Base-by-base conservation (phyloP, 1,284 basidiomycete species). In the Sphaerobolus stellatus region DNA sequence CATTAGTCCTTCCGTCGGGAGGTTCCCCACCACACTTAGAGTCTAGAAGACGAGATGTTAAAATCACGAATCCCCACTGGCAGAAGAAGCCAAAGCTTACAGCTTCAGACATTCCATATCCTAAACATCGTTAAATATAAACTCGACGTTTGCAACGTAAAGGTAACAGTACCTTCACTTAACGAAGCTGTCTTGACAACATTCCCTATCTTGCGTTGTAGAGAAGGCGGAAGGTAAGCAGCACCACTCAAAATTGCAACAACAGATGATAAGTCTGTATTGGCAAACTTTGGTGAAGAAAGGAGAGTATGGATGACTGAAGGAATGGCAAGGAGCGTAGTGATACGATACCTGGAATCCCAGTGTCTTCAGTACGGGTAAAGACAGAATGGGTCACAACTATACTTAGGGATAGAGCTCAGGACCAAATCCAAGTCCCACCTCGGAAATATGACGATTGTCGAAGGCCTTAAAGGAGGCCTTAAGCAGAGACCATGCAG, bases 71-170 rank as follows among this genome's bases (percentile, higher is more conserved):
- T 18, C 33, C 33, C 33, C 33, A 36, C 18, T 11, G 33, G 13
- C 33, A 36, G 18, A 36, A 36, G 33, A 36, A 49, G 66, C 83
- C 57, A n/a, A n/a, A n/a, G n/a, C n/a, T n/a, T 65, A 89, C 88
- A 53, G 72, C 72, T 79, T 91, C 88, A 0, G 87, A 88, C 76
- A 90, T 82, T 14, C 88, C 88, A 62, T 86, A 91, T 0, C 87
- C 86, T 84, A 25, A n/a, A n/a, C 36, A 9, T 41, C 8, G 45
- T 48, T 52, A 25, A 49, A 48, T 31, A 28, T 18, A 18, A 20
- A 28, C 20, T 18, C 27, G 8, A 3, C n/a, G 18, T 18, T 9
- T 29, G 47, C 5, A 33, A 14, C n/a, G n/a, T 11, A 52, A 27
- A 30, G 9, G 36, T 30, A 5, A 22, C 18, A 14, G 38, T 36